These are phyloP conservation scores for Toxoplasma gondii DNA, from an alignment of 169 alveolate genomes.

Conservation along the genomic window DNA sequence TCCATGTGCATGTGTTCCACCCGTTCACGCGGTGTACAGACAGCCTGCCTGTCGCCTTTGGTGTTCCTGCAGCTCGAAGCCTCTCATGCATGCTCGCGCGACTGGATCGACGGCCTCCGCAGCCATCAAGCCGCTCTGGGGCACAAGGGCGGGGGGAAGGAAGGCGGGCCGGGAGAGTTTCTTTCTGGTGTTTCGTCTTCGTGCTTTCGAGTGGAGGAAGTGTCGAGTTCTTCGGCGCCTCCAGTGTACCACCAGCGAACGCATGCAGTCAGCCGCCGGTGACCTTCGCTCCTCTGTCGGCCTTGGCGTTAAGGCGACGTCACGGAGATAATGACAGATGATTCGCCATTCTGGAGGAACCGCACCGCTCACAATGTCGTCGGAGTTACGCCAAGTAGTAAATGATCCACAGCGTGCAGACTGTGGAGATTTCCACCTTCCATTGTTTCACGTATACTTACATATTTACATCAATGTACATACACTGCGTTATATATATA, in stretches of 20 bases:
- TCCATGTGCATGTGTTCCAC: too few species aligned
- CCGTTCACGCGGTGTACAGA: too few species aligned
- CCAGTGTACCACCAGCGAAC: not conserved
- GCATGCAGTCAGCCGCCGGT: not conserved
- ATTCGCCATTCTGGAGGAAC: too few species aligned
- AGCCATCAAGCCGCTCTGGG: slow-evolving; percentile 1
- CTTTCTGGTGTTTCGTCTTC: not conserved
- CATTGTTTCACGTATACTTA: too few species aligned
- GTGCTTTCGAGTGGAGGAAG: not conserved
- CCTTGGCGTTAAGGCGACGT: too few species aligned
- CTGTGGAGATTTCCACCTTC: too few species aligned
- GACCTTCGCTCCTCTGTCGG: not conserved
- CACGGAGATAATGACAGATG: too few species aligned
- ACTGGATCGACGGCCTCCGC: slow-evolving; percentile 29
- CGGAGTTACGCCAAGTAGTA: too few species aligned
- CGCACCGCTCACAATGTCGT: too few species aligned
- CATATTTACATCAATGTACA: too few species aligned
- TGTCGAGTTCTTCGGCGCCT: not conserved
- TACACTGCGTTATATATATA: too few species aligned
- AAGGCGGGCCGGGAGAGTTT: not conserved
- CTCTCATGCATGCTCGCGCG: not conserved
- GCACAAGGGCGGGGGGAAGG: not conserved
- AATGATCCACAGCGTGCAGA: too few species aligned
- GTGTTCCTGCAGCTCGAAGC: slow-evolving; percentile 10
- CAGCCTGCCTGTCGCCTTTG: not conserved